These are phyloP conservation scores for Hymenoscyphus linearis DNA, from an alignment of 2,329 filamentous ascomycete species.

Conservation along the genomic window DNA sequence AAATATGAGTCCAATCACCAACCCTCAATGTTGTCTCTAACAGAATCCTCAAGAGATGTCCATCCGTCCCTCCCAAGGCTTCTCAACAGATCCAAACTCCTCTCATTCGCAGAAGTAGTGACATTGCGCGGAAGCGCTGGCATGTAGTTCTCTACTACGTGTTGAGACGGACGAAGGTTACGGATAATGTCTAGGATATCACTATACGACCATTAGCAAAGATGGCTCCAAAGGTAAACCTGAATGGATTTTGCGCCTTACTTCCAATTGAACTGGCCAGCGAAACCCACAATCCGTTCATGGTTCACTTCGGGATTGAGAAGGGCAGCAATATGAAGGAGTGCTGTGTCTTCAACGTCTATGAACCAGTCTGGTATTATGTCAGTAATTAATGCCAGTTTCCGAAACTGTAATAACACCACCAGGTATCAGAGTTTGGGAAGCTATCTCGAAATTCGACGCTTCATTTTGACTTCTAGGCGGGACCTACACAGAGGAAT, in stretches of 20 bases:
- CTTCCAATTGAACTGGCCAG: conserved; percentile 24
- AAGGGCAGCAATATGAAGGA: conserved; percentile 29
- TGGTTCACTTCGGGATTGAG: conserved; percentile 23
- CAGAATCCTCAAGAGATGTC: conserved; percentile 17
- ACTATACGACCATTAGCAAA: background rate
- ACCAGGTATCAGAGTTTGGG: too few species aligned
- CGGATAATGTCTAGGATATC: conserved; percentile 24
- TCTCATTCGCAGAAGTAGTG: conserved; percentile 16
- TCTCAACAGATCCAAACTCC: conserved; percentile 17
- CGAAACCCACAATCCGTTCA: conserved; percentile 25
- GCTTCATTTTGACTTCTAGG: too few species aligned
- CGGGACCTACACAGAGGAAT: background rate
- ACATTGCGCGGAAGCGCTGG: conserved; percentile 12
- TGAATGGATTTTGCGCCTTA: background rate
- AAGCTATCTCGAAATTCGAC: too few species aligned
- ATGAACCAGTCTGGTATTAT: conserved; percentile 21
- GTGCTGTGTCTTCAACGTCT: conserved; percentile 29
- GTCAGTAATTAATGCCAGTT: too few species aligned
- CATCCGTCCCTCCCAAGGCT: conserved; percentile 16
- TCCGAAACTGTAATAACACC: too few species aligned
- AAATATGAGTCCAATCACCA: background rate
- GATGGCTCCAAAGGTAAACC: background rate
- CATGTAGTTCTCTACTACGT: conserved; percentile 17
- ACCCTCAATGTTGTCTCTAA: conserved; percentile 5
- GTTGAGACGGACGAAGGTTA: conserved; percentile 18